Base-by-base conservation (phyloP, 2,329 filamentous ascomycete genomes). In the Fusarium staphyleae region DNA sequence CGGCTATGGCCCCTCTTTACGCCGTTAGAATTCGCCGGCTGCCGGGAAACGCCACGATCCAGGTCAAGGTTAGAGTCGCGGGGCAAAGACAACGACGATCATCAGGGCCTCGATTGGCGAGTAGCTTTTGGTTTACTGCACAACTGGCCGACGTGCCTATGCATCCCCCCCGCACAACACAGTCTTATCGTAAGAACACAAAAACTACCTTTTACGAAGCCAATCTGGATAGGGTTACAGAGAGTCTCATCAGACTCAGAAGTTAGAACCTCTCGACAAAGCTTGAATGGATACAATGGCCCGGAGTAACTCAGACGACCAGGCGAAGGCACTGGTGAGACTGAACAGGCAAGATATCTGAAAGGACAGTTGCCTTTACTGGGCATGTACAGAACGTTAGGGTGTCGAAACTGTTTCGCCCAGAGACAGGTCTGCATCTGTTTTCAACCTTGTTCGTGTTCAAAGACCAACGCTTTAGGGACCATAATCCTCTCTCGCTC, bases 1-100 rank as follows among this genome's bases (percentile, higher is more conserved):
- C 58, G 49, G 57, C 49, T 60, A 54, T 52, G 52, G 52, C 48
- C 36, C 55, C 45, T 50, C 43, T 7, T 52, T 19, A 28, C 40
- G 26, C 48, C 57, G 57, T 61, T 61, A 57, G 44, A 54, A 56
- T 52, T 56, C 41, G 28, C 34, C 42, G 19, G 44, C 50, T 57
- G 55, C 57, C 41, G 52, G 52, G 36, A 60, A 45, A 43, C 53
- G 58, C 58, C 58, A 62, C 57, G 44, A 47, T 60, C 44, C 36
- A 58, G 44, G 57, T 47, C 57, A 49, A 57, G 52, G 52, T 54
- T 54, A 46, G 43, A 46, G 43, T 46, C 43, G 43, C 24, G 43
- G 52, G 52, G 45, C 30, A 43, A 28, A 11, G 48, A 41, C 32
- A 9, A 24, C 22, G 39, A 54, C 53, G 34, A 61, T 61, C 48